Evolutionary conservation across 1,139 yeast species (phyloP).

Genomic region (Taphrina wiesneri): DNA sequence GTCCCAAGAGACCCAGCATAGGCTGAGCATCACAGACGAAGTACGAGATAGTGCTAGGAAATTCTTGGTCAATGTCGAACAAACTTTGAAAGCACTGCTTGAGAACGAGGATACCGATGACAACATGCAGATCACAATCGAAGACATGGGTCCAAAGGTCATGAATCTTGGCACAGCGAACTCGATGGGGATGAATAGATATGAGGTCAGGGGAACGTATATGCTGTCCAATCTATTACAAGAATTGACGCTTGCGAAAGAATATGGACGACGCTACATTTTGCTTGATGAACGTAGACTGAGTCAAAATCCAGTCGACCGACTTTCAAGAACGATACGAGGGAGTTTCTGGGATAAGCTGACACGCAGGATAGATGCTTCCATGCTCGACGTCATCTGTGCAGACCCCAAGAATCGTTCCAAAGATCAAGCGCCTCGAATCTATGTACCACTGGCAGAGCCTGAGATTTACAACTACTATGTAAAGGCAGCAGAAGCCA

Average conservation of each 20-base stretch:
- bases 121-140: constrained; percentile 85
- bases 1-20: neutral
- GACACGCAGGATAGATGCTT: constrained; percentile 68
- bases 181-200: constrained; percentile 40
- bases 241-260: constrained; percentile 83
- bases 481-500: constrained; percentile 53
- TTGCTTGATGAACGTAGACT: constrained; percentile 79
- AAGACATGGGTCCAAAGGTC: constrained; percentile 91
- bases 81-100: constrained; percentile 68
- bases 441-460: constrained; percentile 73
- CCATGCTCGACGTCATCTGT: constrained; percentile 67
- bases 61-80: constrained; percentile 75
- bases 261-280: constrained; percentile 74
- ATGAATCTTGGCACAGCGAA: constrained; percentile 72
- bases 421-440: constrained; percentile 64
- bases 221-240: constrained; percentile 85
- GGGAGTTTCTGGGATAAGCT: constrained; percentile 80
- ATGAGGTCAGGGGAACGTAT: constrained; percentile 82
- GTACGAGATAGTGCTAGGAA: constrained; percentile 47
- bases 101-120: constrained; percentile 82
- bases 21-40: constrained; percentile 6
- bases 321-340: constrained; percentile 72
- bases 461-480: constrained; percentile 74
- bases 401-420: constrained; percentile 73
- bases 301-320: constrained; percentile 81